A percentile compares a stretch with the other conserved stretches of the same genome.
phyloP scores from a whole-genome alignment of 108 stramenopile genomes.

The Epithemia pelagica region DNA sequence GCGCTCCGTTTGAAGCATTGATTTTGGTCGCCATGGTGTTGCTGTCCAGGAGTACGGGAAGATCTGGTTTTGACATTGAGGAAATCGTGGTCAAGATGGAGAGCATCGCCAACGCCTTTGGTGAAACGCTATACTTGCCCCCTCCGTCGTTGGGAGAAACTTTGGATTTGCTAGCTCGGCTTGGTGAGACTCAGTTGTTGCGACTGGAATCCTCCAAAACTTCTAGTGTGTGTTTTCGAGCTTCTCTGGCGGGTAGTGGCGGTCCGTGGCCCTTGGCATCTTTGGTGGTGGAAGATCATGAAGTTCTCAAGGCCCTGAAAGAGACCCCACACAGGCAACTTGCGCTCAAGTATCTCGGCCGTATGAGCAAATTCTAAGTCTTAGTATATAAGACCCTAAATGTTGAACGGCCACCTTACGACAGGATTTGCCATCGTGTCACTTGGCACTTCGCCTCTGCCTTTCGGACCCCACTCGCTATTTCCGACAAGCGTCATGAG shows the following conservation, averaged over 20 bases:
- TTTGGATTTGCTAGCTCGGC: conserved; percentile 35
- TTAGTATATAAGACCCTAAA: no score
- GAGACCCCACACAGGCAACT: conserved; percentile 38
- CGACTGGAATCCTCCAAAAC: conserved; percentile 33
- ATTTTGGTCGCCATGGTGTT: conserved; percentile 62
- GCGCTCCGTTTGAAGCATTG: conserved; percentile 62
- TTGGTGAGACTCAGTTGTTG: conserved; percentile 50
- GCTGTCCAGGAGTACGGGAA: conserved; percentile 37
- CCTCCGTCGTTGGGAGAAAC: conserved; percentile 50
- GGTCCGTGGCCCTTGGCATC: conserved; percentile 64
- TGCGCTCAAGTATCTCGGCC: conserved; percentile 39
- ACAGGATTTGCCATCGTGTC: no score
- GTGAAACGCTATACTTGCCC: conserved; percentile 52
- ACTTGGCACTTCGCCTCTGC: no score
- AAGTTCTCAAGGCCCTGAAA: conserved; percentile 45
- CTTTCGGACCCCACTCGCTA: no score
- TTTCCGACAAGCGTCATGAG: no score
- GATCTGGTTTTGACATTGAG: conserved; percentile 53
- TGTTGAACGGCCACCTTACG: no score
- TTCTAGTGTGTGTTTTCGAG: conserved; percentile 23
- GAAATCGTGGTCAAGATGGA: conserved; percentile 75
- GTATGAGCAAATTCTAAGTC: not conserved
- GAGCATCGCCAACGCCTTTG: conserved; percentile 51
- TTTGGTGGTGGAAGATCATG: conserved; percentile 40
- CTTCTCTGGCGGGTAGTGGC: conserved; percentile 36